Evolutionary conservation across 1,139 yeast genomes (phyloP).

Genomic region (Taphrina wiesneri): DNA sequence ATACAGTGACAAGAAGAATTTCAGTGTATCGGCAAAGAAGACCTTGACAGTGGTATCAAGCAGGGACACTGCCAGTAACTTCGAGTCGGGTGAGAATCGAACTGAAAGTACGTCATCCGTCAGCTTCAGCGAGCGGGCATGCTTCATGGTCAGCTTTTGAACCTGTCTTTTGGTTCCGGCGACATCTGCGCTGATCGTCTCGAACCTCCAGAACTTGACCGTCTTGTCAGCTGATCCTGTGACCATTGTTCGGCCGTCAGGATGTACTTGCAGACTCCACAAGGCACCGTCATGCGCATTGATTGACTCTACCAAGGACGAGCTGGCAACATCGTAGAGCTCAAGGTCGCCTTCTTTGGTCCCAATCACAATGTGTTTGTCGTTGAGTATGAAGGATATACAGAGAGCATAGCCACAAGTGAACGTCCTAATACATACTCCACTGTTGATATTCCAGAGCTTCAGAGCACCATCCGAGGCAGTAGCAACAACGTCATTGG

Average conservation of each 20-base stretch:
- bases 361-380: conserved; percentile 66
- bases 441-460: conserved; percentile 78
- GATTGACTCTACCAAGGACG: conserved; percentile 67
- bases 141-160: conserved; percentile 62
- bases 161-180: conserved; percentile 64
- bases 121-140: conserved; percentile 77
- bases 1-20: conserved; percentile 81
- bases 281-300: conserved; percentile 84
- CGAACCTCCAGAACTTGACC: conserved; percentile 86
- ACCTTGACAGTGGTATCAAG: conserved; percentile 93
- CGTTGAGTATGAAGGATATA: conserved; percentile 86
- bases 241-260: conserved; percentile 79
- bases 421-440: conserved; percentile 77
- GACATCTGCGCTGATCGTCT: conserved; percentile 62
- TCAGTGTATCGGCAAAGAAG: conserved; percentile 79
- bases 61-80: conserved; percentile 75
- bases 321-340: conserved; percentile 80
- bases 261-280: conserved; percentile 86
- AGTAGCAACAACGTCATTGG: conserved; percentile 76
- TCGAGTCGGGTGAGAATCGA: conserved; percentile 77
- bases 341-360: conserved; percentile 84
- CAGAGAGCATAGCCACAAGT: conserved; percentile 86
- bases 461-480: conserved; percentile 89
- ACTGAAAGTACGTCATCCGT: conserved; percentile 82
- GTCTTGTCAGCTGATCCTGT: conserved; percentile 94